Evolutionary conservation across 306 rosid genomes (phyloP).

Genomic region (Fragaria iinumae): DNA sequence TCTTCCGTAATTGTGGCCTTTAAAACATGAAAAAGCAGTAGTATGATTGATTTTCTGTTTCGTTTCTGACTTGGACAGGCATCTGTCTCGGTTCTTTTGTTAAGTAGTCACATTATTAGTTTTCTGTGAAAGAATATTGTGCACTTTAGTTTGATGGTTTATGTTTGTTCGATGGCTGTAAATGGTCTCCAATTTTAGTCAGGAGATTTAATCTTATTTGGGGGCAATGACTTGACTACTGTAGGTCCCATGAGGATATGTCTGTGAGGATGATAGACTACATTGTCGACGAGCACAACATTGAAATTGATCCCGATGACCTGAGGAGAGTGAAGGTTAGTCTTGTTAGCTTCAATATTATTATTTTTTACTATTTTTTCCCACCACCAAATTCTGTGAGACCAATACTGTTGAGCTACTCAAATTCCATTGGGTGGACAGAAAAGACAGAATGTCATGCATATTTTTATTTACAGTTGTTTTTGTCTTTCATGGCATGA

Average conservation of each 20-base stretch:
- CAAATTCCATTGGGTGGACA: slow-evolving; percentile 16
- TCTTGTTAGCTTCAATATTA: neutral
- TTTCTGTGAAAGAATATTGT: neutral
- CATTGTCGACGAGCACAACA: slow-evolving; percentile 72
- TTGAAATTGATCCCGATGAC: slow-evolving; percentile 62
- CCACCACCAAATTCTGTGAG: slow-evolving; percentile 2
- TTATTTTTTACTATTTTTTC: neutral
- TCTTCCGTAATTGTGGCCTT: neutral
- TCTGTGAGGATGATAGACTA: slow-evolving; percentile 77
- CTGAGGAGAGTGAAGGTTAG: slow-evolving; percentile 62
- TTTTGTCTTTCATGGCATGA: neutral
- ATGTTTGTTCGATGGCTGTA: slow-evolving; percentile 6
- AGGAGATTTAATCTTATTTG: slow-evolving; percentile 20
- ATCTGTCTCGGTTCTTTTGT: neutral
- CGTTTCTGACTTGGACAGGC: slow-evolving; percentile 3
- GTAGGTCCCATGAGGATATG: slow-evolving; percentile 91
- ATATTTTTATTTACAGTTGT: neutral
- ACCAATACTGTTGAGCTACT: slow-evolving; percentile 8
- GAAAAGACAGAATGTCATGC: slow-evolving; percentile 7
- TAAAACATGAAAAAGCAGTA: neutral
- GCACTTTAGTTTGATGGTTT: neutral
- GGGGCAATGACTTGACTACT: neutral
- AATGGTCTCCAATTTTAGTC: slow-evolving; percentile 3
- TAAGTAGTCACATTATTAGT: too few species aligned
- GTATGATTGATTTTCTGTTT: neutral